Base-by-base conservation (phyloP, 257 asterid species). In the Avicennia marina region DNA sequence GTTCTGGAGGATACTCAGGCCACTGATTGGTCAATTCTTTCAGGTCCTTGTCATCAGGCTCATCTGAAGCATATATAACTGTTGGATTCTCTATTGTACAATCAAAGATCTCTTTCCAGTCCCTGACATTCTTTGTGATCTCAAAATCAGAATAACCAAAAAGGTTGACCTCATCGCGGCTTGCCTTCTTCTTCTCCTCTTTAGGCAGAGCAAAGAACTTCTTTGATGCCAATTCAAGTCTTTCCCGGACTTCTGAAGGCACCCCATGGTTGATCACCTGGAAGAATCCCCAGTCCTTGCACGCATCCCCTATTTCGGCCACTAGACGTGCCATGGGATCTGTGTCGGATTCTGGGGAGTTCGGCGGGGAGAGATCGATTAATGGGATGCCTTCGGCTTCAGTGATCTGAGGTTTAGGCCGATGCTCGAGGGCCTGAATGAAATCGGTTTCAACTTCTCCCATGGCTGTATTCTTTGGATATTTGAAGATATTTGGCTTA, bases 251-350 rank as follows among this genome's bases (percentile, higher is more conserved):
- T 52, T 74, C 65, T 6, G 32, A 40, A 3, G 82, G 71, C 29
- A 82, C 82, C 26, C 90, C 86, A 32, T 82, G 90, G 51, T 76
- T 74, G 57, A 76, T 76, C 62, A 76, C 80, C 66, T 82, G 86
- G 64, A 82, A 79, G 56, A 79, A 82, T 0, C 86, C 90, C 82
- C 82, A 82, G 2, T 76, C 69, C 62, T 60, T 50, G 54, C 82
- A 74, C 2, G 82, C 84, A 20, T 77, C 64, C 0, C 78, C 68
- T 22, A 81, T 65, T 39, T 76, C 70, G 0, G 73, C 25, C 24
- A 76, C 73, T 26, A 79, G 57, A 24, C 53, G 47, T 6, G 57
- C 48, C 5, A 74, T 3, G 31, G 53, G 70, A 1, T 64, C 15
- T 4, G 54, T 2, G 0, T 64, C n/a, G n/a, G n/a, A n/a, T n/a